Evolutionary conservation across 2,329 filamentous ascomycete species (phyloP), one percentile per base, ranked within the genome.

Genomic region (Penicillium sp.): DNA sequence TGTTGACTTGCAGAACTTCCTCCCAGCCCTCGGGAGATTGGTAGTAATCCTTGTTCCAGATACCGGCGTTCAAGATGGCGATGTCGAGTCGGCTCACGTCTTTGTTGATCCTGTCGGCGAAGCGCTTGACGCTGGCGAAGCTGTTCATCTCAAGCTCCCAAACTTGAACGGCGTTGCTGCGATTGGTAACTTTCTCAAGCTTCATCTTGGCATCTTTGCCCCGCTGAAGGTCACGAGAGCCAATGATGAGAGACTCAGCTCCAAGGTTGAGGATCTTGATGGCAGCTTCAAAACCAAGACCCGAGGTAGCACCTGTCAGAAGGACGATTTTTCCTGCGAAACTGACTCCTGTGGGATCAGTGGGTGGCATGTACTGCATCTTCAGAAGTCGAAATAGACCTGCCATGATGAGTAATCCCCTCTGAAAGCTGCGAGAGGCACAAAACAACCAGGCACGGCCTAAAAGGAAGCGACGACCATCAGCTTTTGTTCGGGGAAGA

Each of bases 1-100:
- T 71, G 58, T 84, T 83, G 55, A 82, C 77, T 60, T 84, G 80
- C 10, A 84, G 54, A 1, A 72, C 77, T 45, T 74, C 67, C 50
- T 81, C 78, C 68, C 72, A 80, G 5, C 75, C 77, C 28, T 76
- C 73, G 2, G 63, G 41, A 0, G 70, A 71, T 1, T 59, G 48
- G 2, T 50, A 54, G 53, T 71, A 75, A 18, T 66, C 59, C 12
- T 67, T 61, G 38, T 70, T 68, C 53, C 70, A 70, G 4, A 74
- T 43, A n/a, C 74, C 75, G 0, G 74, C 74, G 49, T 76, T 77
- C 2, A 78, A 61, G 1, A 78, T 54, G 2, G 67, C 75, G 14
- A 75, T 66, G 50, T 80, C 74, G 5, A 80, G 58, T 8, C 64
- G 62, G 5, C 64, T 56, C 1, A 77, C 49, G 31, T 70, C 64